Percentiles rank a stretch among this genome's conserved stretches.
Conservation (phyloP, 805 yeast species). For the Suhomyces prunicola region DNA sequence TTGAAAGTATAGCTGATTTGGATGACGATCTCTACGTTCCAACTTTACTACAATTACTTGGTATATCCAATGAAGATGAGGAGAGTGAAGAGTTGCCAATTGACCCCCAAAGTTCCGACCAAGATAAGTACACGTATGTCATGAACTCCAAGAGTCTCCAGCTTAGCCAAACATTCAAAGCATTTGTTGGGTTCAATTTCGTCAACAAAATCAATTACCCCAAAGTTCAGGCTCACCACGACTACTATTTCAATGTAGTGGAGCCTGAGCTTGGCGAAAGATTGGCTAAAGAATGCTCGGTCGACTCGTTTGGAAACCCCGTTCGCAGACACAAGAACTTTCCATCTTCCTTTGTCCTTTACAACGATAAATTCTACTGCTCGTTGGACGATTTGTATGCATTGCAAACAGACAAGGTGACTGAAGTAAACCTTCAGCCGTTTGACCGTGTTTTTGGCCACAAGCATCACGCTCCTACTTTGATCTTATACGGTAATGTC, state of each 20-base stretch:
- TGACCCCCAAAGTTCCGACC: slow-evolving; percentile 1
- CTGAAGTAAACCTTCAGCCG: slow-evolving; percentile 25
- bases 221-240: slow-evolving; percentile 60
- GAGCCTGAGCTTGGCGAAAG: slow-evolving; percentile 20
- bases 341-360: slow-evolving; percentile 46
- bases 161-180: slow-evolving; percentile 7
- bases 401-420: slow-evolving; percentile 52
- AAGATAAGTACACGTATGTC: slow-evolving; percentile 3
- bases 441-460: slow-evolving; percentile 68
- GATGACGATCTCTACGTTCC: slow-evolving; percentile 37
- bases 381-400: slow-evolving; percentile 76
- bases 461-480: slow-evolving; percentile 45
- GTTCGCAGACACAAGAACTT: slow-evolving; percentile 14
- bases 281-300: slow-evolving; percentile 20
- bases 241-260: slow-evolving; percentile 41
- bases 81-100: slow-evolving; percentile 1
- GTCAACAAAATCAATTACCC: slow-evolving; percentile 55
- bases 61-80: slow-evolving; percentile 7
- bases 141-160: slow-evolving; percentile 3
- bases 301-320: slow-evolving; percentile 33
- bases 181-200: slow-evolving; percentile 42
- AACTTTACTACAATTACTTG: slow-evolving; percentile 12
- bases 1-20: slow-evolving; percentile 39
- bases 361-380: slow-evolving; percentile 56
- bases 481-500: slow-evolving; percentile 67